Percentiles rank a stretch among this genome's conserved stretches.
Conservation (phyloP, 208 protist genomes). For the Pavlovales sp. region DNA sequence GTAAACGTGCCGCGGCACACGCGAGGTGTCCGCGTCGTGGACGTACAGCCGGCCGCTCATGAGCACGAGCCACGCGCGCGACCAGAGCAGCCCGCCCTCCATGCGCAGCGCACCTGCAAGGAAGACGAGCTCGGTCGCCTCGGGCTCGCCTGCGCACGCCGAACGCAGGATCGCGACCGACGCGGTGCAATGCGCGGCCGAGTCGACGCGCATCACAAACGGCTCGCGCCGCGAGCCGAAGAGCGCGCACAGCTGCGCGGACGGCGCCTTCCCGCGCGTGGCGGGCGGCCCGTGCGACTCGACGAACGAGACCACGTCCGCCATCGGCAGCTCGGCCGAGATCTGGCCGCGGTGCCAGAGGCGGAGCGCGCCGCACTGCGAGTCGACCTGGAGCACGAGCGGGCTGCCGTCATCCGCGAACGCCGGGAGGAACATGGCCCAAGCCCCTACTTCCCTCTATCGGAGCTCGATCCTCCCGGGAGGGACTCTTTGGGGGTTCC, state of each 20-base stretch:
- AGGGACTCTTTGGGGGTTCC: too few species aligned
- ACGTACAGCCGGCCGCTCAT: background rate
- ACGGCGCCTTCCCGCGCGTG: too few species aligned
- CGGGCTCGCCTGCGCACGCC: background rate
- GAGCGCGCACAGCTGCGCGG: background rate
- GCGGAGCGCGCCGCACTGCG: background rate
- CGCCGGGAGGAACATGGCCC: background rate
- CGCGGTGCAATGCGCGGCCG: background rate
- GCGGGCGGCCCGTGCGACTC: background rate
- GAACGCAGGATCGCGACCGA: background rate
- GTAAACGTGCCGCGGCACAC: background rate
- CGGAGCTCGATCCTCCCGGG: too few species aligned
- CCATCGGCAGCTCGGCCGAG: background rate
- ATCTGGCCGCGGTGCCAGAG: background rate
- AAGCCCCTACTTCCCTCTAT: too few species aligned
- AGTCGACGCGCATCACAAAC: background rate
- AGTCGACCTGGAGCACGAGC: background rate
- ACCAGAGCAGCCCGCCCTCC: background rate
- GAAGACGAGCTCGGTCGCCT: background rate
- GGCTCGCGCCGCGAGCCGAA: background rate
- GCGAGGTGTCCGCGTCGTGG: background rate
- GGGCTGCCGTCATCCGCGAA: background rate
- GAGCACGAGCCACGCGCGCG: background rate
- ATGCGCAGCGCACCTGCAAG: background rate
- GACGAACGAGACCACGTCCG: background rate